Conservation (phyloP, 2,329 filamentous ascomycete genomes). For the Fusarium paranaense region DNA sequence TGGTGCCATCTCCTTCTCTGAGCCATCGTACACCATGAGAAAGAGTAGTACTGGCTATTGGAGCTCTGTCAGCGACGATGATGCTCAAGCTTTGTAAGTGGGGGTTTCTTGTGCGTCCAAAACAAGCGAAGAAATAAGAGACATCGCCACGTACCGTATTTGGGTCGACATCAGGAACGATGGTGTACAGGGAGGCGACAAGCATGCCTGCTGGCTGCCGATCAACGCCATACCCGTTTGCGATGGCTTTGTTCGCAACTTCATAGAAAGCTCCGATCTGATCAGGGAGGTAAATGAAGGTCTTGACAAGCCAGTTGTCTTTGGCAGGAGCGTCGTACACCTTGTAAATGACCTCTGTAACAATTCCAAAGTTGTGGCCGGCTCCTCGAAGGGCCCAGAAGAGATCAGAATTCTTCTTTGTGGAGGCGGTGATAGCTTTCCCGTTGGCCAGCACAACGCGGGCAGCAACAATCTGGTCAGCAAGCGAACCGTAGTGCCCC, state of each 20-base stretch:
- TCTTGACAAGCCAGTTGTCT: conserved; percentile 14
- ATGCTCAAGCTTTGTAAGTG: not conserved
- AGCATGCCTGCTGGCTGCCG: not conserved
- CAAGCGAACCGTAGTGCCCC: conserved; percentile 44
- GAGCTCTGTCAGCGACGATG: not conserved
- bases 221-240: not conserved
- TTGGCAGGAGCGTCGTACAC: conserved; percentile 45
- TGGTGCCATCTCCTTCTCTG: not conserved
- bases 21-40: not conserved
- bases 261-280: not conserved
- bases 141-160: not conserved
- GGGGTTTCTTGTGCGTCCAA: not conserved
- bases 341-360: conserved; percentile 41
- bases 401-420: conserved; percentile 43
- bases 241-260: not conserved
- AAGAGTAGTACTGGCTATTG: not conserved
- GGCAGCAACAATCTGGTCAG: conserved; percentile 49
- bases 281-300: not conserved
- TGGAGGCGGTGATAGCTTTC: conserved; percentile 24
- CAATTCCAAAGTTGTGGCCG: conserved; percentile 51
- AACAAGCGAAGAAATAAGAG: not conserved
- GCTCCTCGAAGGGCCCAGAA: conserved; percentile 52
- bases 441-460: conserved; percentile 50
- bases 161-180: not conserved
- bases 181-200: not conserved